Percentiles rank a stretch among this genome's conserved stretches.
Evolutionary conservation across 495 filamentous ascomycete species (phyloP).

Genomic region (Penicillium canariense): DNA sequence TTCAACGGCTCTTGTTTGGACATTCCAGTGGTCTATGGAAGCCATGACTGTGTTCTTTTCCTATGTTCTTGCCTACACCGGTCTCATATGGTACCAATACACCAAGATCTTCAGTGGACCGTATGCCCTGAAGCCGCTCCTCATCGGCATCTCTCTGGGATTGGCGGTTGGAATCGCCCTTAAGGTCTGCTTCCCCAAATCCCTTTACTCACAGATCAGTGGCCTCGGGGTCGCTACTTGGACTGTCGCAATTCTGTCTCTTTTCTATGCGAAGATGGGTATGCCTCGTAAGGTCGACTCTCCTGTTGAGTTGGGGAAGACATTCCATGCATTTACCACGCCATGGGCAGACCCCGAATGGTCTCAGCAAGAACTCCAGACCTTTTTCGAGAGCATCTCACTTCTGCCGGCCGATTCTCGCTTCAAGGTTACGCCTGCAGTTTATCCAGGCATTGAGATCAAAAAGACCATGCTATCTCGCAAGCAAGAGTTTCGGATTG

Average conservation of each 20-base stretch:
- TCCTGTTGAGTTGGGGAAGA: slow-evolving; percentile 36
- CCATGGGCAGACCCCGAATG: slow-evolving; percentile 46
- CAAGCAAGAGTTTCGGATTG: slow-evolving; percentile 29
- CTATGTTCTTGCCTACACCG: slow-evolving; percentile 56
- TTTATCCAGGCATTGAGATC: slow-evolving; percentile 50
- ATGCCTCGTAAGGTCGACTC: slow-evolving; percentile 45
- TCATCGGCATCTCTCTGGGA: slow-evolving; percentile 45
- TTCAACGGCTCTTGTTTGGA: slow-evolving; percentile 52
- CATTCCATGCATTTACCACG: slow-evolving; percentile 44
- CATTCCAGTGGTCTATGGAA: slow-evolving; percentile 41
- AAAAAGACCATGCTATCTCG: slow-evolving; percentile 41
- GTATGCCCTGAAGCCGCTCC: slow-evolving; percentile 50
- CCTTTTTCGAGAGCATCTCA: slow-evolving; percentile 38
- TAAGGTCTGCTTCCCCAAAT: slow-evolving; percentile 32
- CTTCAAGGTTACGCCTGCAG: slow-evolving; percentile 34
- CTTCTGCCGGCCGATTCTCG: slow-evolving; percentile 31
- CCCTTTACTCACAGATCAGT: slow-evolving; percentile 49
- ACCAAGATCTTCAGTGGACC: slow-evolving; percentile 59
- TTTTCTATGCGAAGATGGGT: slow-evolving; percentile 44
- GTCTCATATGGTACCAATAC: slow-evolving; percentile 60
- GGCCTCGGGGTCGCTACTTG: slow-evolving; percentile 53
- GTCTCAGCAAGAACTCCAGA: slow-evolving; percentile 54
- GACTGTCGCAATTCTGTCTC: slow-evolving; percentile 50
- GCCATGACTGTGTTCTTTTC: slow-evolving; percentile 51
- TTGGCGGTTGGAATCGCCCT: slow-evolving; percentile 49